These are phyloP conservation scores for Forsythia suspensa DNA, from an alignment of 257 asterid species.

Conservation along the genomic window DNA sequence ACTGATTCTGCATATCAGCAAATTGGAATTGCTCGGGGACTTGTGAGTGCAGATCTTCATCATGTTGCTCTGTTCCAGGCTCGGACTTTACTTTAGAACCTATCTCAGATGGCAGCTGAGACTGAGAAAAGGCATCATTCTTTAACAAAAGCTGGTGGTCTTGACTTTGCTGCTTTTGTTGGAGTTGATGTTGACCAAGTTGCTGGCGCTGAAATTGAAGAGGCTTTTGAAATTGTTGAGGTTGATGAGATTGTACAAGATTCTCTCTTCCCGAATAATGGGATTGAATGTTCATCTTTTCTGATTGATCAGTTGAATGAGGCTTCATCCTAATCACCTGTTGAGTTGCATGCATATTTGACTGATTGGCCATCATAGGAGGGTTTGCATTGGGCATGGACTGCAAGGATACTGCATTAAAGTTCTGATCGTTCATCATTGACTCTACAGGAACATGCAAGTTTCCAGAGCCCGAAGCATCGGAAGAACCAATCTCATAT, in stretches of 20 bases:
- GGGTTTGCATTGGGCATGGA: constrained; percentile 54
- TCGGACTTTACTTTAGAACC: constrained; percentile 52
- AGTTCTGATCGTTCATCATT: constrained; percentile 51
- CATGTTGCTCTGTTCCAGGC: constrained; percentile 45
- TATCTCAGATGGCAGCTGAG: constrained; percentile 53
- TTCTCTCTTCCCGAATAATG: constrained; percentile 63
- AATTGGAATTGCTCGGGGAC: constrained; percentile 60
- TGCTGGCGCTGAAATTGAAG: constrained; percentile 69
- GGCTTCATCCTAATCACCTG: constrained; percentile 51
- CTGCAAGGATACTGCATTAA: constrained; percentile 56
- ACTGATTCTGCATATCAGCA: constrained; percentile 63
- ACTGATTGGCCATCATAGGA: constrained; percentile 48
- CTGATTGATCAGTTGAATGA: constrained; percentile 52
- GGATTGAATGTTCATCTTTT: constrained; percentile 53
- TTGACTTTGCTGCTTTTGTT: constrained; percentile 65
- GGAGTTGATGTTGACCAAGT: constrained; percentile 60
- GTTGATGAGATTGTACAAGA: constrained; percentile 54
- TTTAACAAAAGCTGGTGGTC: constrained; percentile 56
- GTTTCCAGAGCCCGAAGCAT: constrained; percentile 69
- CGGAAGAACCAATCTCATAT: constrained; percentile 54
- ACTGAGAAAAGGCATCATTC: constrained; percentile 55
- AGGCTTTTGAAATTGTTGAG: constrained; percentile 53
- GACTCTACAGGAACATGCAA: constrained; percentile 53
- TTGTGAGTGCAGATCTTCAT: constrained; percentile 54
- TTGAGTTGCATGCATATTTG: constrained; percentile 49